Evolutionary conservation across 73 alveolate genomes (phyloP).

Genomic region (Paramecium primaurelia): DNA sequence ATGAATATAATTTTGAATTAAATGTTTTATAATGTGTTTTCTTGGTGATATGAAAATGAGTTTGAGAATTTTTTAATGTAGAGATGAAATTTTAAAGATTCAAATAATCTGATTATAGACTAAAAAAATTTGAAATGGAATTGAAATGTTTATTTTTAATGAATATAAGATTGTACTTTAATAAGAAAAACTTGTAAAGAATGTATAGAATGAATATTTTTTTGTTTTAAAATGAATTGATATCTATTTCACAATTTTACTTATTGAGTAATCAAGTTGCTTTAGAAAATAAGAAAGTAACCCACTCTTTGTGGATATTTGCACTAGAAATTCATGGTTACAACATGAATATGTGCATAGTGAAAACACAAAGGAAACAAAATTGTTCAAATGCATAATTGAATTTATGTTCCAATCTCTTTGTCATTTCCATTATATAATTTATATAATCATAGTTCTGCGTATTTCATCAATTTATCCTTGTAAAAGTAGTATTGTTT

Average conservation of each 20-base stretch:
- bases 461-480: slow-evolving; percentile 40
- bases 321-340: background rate
- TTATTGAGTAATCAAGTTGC: background rate
- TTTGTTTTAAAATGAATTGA: background rate
- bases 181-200: background rate
- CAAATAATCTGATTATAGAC: background rate
- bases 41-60: background rate
- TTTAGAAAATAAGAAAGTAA: background rate
- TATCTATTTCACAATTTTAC: background rate
- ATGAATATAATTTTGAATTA: background rate
- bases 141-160: background rate
- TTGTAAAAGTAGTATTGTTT: slow-evolving; percentile 65
- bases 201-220: background rate
- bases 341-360: background rate
- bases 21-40: background rate
- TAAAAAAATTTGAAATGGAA: background rate
- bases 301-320: background rate
- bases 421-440: slow-evolving; percentile 10
- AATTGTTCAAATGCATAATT: slow-evolving; percentile 43
- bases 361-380: slow-evolving; percentile 1
- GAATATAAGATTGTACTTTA: background rate
- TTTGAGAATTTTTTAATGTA: background rate
- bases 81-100: background rate
- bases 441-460: slow-evolving; percentile 13
- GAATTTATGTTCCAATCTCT: slow-evolving; percentile 10